Conservation (phyloP, 306 rosid species). For the Vigna radiata region DNA sequence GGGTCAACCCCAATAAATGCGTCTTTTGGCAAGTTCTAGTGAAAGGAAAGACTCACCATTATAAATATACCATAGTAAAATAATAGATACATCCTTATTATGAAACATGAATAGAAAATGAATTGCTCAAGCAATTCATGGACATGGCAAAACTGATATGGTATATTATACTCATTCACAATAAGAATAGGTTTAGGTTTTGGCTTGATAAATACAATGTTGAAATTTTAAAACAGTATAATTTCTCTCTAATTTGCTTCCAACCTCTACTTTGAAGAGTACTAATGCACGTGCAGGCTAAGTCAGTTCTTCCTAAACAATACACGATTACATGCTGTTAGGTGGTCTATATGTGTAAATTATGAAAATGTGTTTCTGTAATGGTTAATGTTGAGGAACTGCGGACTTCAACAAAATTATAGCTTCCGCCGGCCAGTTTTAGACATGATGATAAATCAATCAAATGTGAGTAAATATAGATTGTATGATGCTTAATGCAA, state of each 20-base stretch:
- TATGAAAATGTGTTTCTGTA: not conserved
- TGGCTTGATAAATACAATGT: not conserved
- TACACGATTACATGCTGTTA: no score
- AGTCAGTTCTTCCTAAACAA: not conserved
- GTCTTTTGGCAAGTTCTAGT: slow-evolving; percentile 72
- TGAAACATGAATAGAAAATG: slow-evolving; percentile 23
- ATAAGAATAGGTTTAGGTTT: slow-evolving; percentile 5
- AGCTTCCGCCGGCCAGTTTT: not conserved
- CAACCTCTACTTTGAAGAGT: not conserved
- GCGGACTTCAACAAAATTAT: not conserved
- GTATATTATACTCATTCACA: not conserved
- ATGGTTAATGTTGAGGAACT: not conserved
- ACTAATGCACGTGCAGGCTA: not conserved
- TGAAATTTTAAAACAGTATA: not conserved
- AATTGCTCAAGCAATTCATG: not conserved
- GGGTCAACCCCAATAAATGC: slow-evolving; percentile 90
- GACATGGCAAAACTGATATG: not conserved
- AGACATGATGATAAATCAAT: not conserved
- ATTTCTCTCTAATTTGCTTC: not conserved
- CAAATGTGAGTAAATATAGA: not conserved
- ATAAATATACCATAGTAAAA: slow-evolving; percentile 27
- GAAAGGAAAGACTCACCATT: slow-evolving; percentile 41
- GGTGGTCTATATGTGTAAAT: not conserved
- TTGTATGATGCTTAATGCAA: not conserved
- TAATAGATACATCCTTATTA: slow-evolving; percentile 21